These are phyloP conservation scores for Cucumis sativus DNA, from an alignment of 306 rosid species.

Conservation along the genomic window DNA sequence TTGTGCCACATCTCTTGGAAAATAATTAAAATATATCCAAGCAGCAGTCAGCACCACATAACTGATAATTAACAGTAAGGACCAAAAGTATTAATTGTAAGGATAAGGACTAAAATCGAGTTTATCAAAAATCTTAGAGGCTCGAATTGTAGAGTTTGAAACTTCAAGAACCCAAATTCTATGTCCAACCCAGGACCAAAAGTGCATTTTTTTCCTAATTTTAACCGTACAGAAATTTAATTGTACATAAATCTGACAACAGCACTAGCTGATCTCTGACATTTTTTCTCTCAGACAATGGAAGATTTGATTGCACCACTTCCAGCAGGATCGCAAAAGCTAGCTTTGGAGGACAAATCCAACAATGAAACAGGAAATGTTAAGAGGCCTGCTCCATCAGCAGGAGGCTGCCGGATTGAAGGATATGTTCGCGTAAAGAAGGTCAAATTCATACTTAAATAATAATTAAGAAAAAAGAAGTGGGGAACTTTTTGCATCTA, in stretches of 20 bases:
- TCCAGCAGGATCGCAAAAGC: too few species aligned
- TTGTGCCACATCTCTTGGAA: not conserved
- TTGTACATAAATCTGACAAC: not conserved
- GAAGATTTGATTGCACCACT: constrained; percentile 55
- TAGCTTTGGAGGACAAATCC: constrained; percentile 58
- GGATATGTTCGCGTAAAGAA: constrained; percentile 92
- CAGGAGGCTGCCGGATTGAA: constrained; percentile 90
- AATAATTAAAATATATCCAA: not conserved
- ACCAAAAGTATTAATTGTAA: not conserved
- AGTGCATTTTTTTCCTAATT: not conserved
- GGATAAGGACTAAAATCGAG: not conserved
- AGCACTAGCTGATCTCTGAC: constrained; percentile 13
- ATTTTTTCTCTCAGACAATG: constrained; percentile 45
- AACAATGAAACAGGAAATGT: constrained; percentile 25
- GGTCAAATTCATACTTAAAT: constrained; percentile 22
- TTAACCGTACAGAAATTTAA: not conserved
- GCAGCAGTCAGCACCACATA: not conserved
- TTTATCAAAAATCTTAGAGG: too few species aligned
- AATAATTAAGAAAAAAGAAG: not conserved
- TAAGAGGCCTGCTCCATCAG: constrained; percentile 82
- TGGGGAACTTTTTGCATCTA: not conserved
- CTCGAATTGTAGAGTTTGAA: not conserved
- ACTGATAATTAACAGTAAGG: not conserved
- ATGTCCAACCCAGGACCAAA: not conserved
- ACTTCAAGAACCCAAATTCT: not conserved